These are phyloP conservation scores for Ceratobasidium sp. DNA, from an alignment of 1,284 basidiomycete genomes.

Conservation along the genomic window DNA sequence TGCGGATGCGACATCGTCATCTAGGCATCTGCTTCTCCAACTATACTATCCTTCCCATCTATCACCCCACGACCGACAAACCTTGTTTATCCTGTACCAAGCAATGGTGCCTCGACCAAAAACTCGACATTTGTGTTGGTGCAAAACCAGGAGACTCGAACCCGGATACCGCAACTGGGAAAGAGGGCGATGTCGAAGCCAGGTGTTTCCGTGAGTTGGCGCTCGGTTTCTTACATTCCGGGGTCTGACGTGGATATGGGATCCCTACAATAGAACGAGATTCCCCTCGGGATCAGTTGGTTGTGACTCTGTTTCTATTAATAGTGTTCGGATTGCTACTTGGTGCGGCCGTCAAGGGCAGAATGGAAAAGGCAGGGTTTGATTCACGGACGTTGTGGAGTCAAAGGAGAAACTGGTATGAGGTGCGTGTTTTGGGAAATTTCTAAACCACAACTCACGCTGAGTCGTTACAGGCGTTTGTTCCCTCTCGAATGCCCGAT, in stretches of 20 bases:
- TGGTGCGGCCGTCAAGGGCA: constrained; percentile 79
- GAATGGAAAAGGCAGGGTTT: constrained; percentile 74
- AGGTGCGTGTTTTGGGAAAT: background rate
- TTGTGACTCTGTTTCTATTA: constrained; percentile 87
- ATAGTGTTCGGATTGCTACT: constrained; percentile 83
- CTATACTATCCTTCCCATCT: constrained; percentile 84
- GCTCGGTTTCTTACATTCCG: background rate
- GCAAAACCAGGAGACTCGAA: constrained; percentile 86
- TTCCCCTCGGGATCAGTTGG: constrained; percentile 87
- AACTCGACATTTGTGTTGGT: constrained; percentile 82
- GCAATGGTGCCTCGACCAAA: constrained; percentile 94
- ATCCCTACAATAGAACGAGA: constrained; percentile 66
- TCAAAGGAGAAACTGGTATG: constrained; percentile 35
- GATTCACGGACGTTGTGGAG: constrained; percentile 31
- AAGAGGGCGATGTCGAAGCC: constrained; percentile 94
- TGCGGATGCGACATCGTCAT: background rate
- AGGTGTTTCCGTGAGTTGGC: constrained; percentile 86
- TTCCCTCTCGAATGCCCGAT: constrained; percentile 29
- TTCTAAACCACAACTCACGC: background rate
- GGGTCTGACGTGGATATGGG: background rate
- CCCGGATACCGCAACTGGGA: constrained; percentile 92
- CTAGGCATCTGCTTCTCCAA: constrained; percentile 91
- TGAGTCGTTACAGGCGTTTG: constrained; percentile 1
- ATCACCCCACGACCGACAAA: constrained; percentile 83
- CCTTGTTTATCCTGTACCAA: constrained; percentile 93